phyloP scores from a whole-genome alignment of 805 yeast species.

The Yarrowia hollandica region DNA sequence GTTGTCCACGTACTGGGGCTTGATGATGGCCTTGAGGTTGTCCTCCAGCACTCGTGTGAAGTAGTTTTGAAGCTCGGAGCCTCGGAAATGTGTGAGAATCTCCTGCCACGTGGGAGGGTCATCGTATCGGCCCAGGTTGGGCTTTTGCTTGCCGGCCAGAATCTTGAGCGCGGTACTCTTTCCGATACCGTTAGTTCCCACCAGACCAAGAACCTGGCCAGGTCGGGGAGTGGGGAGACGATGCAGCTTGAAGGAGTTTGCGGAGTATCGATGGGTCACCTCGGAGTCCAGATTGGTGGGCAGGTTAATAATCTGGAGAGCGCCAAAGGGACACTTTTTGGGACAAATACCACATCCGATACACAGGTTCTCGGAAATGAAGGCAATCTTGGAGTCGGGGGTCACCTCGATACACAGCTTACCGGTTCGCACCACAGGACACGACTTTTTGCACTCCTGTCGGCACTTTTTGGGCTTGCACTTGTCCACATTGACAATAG shows the following conservation, averaged over 20 bases:
- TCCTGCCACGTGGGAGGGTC: constrained; percentile 98
- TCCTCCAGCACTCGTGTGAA: constrained; percentile 93
- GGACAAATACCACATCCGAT: constrained; percentile 99
- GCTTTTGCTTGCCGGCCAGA: constrained; percentile 95
- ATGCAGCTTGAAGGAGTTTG: constrained; percentile 95
- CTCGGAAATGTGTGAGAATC: constrained; percentile 86
- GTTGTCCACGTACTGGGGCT: constrained; percentile 98
- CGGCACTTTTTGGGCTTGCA: constrained; percentile 98
- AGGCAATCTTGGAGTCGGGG: constrained; percentile 88
- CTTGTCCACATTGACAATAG: constrained; percentile 89
- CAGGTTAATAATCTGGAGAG: constrained; percentile 90
- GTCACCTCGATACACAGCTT: constrained; percentile 95
- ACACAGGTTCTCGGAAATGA: constrained; percentile 88
- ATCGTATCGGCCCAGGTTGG: constrained; percentile 90
- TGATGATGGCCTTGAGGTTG: constrained; percentile 91
- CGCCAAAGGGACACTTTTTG: constrained; percentile 97
- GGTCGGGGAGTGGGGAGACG: constrained; percentile 98
- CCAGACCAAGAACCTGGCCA: constrained; percentile 96
- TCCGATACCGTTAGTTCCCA: constrained; percentile 99
- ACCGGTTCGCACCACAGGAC: constrained; percentile 98
- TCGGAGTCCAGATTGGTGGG: constrained; percentile 92
- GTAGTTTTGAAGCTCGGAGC: constrained; percentile 94
- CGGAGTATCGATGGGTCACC: constrained; percentile 96
- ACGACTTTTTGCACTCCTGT: constrained; percentile 94
- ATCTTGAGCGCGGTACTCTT: constrained; percentile 96